Evolutionary conservation across 805 yeast genomes (phyloP).

Genomic region (Metschnikowia borealis): DNA sequence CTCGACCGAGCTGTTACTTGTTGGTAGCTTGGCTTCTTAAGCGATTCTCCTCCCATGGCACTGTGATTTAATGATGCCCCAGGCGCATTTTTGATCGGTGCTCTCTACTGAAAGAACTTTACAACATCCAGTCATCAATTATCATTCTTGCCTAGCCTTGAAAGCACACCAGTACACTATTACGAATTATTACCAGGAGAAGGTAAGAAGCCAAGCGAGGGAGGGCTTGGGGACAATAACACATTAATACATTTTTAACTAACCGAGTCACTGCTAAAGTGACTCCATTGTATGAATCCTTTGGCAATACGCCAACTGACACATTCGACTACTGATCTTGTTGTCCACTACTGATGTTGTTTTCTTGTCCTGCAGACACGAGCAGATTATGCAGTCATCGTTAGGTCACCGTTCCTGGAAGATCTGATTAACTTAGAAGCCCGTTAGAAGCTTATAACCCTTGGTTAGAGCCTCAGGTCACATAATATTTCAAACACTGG

Average conservation of each 20-base stretch:
- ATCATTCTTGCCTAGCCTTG: background rate
- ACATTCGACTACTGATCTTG: too few relatives aligned
- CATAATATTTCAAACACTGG: too few relatives aligned
- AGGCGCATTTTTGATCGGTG: background rate
- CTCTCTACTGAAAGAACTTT: background rate
- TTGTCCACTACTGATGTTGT: too few relatives aligned
- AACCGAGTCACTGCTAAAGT: background rate
- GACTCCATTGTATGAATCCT: too few relatives aligned
- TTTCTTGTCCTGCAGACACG: too few relatives aligned
- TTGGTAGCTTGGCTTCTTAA: background rate
- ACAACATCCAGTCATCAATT: background rate
- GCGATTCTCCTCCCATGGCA: background rate
- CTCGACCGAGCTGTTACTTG: background rate
- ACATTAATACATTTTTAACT: background rate
- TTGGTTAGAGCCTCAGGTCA: too few relatives aligned
- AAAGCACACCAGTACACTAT: background rate
- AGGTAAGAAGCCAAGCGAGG: background rate
- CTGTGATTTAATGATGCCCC: background rate
- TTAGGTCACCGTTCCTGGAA: too few relatives aligned
- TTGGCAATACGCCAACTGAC: too few relatives aligned
- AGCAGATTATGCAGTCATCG: too few relatives aligned
- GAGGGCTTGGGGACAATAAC: constrained; percentile 1
- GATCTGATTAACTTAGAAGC: too few relatives aligned
- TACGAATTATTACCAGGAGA: background rate
- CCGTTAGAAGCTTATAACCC: too few relatives aligned